Evolutionary conservation across 2,329 filamentous ascomycete species (phyloP).

Genomic region (Thelonectria blattea): DNA sequence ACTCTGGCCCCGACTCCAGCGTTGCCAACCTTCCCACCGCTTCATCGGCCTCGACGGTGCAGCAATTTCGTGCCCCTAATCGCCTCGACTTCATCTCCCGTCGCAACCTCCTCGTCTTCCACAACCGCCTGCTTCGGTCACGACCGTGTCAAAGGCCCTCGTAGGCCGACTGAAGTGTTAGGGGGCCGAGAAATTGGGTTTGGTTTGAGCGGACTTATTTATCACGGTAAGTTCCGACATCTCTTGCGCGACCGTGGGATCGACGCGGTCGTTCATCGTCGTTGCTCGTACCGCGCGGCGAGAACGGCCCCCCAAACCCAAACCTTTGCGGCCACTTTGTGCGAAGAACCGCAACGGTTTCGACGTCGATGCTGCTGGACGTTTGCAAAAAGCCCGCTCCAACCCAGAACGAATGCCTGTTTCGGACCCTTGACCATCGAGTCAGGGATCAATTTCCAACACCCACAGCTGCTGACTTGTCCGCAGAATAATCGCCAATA

Average conservation of each 20-base stretch:
- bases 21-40: constrained; percentile 26
- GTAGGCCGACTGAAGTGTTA: constrained; percentile 37
- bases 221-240: constrained; percentile 35
- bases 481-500: constrained; percentile 37
- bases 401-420: constrained; percentile 1
- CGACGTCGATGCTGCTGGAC: background rate
- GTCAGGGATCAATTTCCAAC: constrained; percentile 3
- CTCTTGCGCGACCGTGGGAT: constrained; percentile 22
- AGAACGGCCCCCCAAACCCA: constrained; percentile 4
- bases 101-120: constrained; percentile 21
- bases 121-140: constrained; percentile 25
- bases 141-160: constrained; percentile 30
- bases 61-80: constrained; percentile 31
- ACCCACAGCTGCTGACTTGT: constrained; percentile 28
- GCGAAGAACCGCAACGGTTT: background rate
- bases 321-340: background rate
- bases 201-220: constrained; percentile 30
- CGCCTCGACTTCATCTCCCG: constrained; percentile 19
- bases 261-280: constrained; percentile 16
- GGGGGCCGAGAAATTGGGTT: constrained; percentile 35
- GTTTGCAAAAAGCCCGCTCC: background rate
- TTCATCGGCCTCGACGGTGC: constrained; percentile 27
- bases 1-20: constrained; percentile 13
- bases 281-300: background rate
- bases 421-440: constrained; percentile 14